These are phyloP conservation scores for Capsella bursapastoris DNA, from an alignment of 345 rosid genomes.

Conservation along the genomic window DNA sequence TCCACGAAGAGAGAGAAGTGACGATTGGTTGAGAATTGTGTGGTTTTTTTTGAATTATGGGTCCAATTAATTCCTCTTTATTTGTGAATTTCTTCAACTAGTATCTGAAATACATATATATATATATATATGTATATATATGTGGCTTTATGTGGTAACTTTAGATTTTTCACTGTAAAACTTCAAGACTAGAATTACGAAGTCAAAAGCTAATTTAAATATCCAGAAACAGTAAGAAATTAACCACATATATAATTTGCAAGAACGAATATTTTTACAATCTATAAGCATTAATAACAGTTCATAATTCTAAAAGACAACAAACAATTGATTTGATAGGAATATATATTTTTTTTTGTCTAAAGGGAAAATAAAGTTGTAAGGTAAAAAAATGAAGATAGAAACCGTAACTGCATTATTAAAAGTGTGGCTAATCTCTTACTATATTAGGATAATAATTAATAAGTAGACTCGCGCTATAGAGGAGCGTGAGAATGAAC, in stretches of 20 bases:
- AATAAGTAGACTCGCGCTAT: background rate
- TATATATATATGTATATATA: background rate
- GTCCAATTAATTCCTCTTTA: conserved; percentile 16
- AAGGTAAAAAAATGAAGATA: too few relatives aligned
- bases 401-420: too few relatives aligned
- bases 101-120: too few relatives aligned
- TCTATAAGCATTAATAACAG: conserved; percentile 16
- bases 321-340: background rate
- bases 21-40: conserved; percentile 41
- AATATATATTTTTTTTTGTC: too few relatives aligned
- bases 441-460: too few relatives aligned
- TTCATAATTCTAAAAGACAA: background rate
- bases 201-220: conserved; percentile 9
- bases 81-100: background rate
- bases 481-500: background rate
- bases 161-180: conserved; percentile 1
- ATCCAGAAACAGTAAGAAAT: conserved; percentile 10
- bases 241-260: background rate
- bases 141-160: conserved; percentile 21
- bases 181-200: background rate
- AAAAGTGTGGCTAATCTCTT: too few relatives aligned
- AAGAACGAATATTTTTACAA: conserved; percentile 19
- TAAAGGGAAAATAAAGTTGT: too few relatives aligned
- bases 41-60: conserved; percentile 19
- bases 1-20: conserved; percentile 8